Evolutionary conservation across 75 land plant species (phyloP), one percentile per base, ranked within the genome.

Genomic region (Pinus albicaulis): DNA sequence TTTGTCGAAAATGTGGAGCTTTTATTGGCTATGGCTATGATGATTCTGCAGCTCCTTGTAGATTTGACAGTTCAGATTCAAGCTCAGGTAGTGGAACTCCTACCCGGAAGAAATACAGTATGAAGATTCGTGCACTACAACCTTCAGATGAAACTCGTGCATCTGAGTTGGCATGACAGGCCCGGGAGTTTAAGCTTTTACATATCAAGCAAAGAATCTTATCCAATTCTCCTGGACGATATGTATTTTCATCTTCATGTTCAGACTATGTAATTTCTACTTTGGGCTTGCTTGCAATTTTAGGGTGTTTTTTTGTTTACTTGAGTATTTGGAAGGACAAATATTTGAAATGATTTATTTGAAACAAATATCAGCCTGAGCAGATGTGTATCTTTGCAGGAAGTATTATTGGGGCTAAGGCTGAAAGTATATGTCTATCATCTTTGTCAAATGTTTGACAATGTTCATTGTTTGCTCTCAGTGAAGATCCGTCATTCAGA

Each of bases 81-180:
- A 64, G 48, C 15, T 73, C 83, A 28, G 56, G 84, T 16, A 57
- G 69, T 44, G 23, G 68, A 74, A 60, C 79, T 57, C 72, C 76
- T 28, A 53, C 70, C 55, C 61, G 26, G 14, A 77, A 82, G 62
- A 86, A 81, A 70, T 84, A 78, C 74, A 61, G 48, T 19, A 61
- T 89, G 38, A 86, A 89, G 36, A 79, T 89, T 60, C 71, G 80
- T 71, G 88, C 91, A 26, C 76, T 89, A 48, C 86, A 86, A 56
- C 89, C 86, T 75, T 80, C 77, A 24, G 77, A 76, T 56, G 79
- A 71, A 76, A 26, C 41, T 76, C 62, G 58, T 25, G 36, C 5
- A 17, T 24, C 38, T 57, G 16, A 34, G 13, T 74, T 74, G 76
- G 62, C 62, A 17, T 59, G 44, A 74, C 24, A 74, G 31, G 3